Base-by-base conservation (phyloP, 352 stramenopile species). In the Pythium plurisporium region DNA sequence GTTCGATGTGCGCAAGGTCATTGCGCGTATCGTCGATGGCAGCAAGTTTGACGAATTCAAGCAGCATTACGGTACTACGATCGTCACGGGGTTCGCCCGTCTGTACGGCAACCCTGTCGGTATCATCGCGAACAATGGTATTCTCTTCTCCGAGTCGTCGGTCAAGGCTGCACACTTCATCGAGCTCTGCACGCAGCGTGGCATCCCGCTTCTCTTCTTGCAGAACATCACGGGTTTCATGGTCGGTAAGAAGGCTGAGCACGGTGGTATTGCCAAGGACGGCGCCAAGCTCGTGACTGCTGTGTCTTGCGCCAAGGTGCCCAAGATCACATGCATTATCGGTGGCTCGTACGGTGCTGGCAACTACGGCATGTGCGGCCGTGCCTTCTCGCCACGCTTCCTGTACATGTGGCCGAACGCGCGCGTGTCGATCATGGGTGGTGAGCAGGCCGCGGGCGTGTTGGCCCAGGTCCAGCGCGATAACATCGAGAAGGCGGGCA, bases 221-320 rank as follows among this genome's bases (percentile, higher is more conserved):
- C 96, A 99, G 73, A 98, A 99, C 62, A 98, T 98, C 62, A 98
- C 94, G 14, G 96, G 95, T 15, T 99, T 99, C 57, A 98, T 99
- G 94, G 94, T 99, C 17, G 96, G 96, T 29, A 97, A 93, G 64
- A 96, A 98, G 58, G 96, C 97, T 46, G 97, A 99, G 69, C 87
- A 98, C 45, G 92, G 97, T 62, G 97, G 97, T 8, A 99, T 99
- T 54, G 95, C 96, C 12, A 99, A 99, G 70, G 86, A 99, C 68
- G 96, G 96, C 38, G 82, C 81, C 33, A 99, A 99, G 74, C 80
- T 99, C 49, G 96, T 99, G 29, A 98, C 86, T 44, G 96, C 96
- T 8, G 96, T 99, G 8, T 89, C 87, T 17, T 97, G 90, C 58
- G 91, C 92, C 12, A 87, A 96, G 45, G 95, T 99, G 26, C 96